Percentiles rank a stretch among this genome's conserved stretches.
phyloP scores from a whole-genome alignment of 1,284 basidiomycete species.

The Peniophora sp. region DNA sequence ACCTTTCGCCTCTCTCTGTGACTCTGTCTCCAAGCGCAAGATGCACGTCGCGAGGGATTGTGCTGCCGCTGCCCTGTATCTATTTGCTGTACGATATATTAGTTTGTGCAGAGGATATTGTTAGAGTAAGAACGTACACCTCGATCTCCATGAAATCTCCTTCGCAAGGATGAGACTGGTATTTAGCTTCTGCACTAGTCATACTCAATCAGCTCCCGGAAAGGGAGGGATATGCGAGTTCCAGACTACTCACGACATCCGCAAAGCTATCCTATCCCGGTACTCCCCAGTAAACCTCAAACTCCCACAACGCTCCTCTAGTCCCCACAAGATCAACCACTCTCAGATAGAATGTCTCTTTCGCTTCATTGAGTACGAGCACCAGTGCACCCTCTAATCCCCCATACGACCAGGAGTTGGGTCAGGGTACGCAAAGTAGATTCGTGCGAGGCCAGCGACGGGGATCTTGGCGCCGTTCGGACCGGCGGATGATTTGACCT shows the following conservation, averaged over 20 bases:
- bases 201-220: neutral
- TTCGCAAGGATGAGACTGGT: slow-evolving; percentile 89
- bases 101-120: slow-evolving; percentile 65
- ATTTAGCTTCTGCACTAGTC: slow-evolving; percentile 62
- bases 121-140: slow-evolving; percentile 83
- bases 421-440: slow-evolving; percentile 81
- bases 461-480: slow-evolving; percentile 62
- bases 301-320: slow-evolving; percentile 85
- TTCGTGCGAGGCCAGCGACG: slow-evolving; percentile 70
- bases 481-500: slow-evolving; percentile 63
- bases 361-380: slow-evolving; percentile 57
- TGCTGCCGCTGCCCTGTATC: slow-evolving; percentile 8
- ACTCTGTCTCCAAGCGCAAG: slow-evolving; percentile 61
- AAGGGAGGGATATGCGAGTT: slow-evolving; percentile 59
- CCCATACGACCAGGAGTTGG: slow-evolving; percentile 77
- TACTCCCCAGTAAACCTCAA: slow-evolving; percentile 86
- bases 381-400: slow-evolving; percentile 82
- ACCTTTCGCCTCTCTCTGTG: slow-evolving; percentile 69
- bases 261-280: slow-evolving; percentile 88
- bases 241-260: slow-evolving; percentile 83
- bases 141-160: too few relatives aligned
- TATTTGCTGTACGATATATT: too few relatives aligned
- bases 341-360: slow-evolving; percentile 57
- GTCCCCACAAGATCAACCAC: slow-evolving; percentile 81
- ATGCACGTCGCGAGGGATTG: slow-evolving; percentile 27